Evolutionary conservation across 371 early-diverging fungal genomes (phyloP), one percentile per base, ranked within the genome.

Genomic region (Parasitella parasitica): DNA sequence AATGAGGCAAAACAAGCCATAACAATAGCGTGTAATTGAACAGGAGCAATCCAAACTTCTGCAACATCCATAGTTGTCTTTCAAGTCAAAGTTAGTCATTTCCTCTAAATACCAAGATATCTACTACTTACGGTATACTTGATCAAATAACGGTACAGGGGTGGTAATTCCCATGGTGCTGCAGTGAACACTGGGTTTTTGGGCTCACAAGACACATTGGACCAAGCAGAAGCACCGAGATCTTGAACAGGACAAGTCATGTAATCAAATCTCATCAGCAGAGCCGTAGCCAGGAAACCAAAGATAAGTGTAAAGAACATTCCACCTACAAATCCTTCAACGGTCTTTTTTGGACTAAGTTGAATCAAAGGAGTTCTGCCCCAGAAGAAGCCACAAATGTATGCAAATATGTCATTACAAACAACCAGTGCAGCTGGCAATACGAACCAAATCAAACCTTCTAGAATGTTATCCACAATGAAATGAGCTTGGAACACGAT

Each of bases 341-440:
- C 93, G 6, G 99, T 99, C 86, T 99, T 99, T 73, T 99, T 99
- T 18, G 99, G 99, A 69, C 94, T 93, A 18, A 99, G 78, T 70
- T 88, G 86, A 70, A 96, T 97, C 43, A 99, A 80, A 8, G 91
- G 97, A 9, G 96, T 96, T 53, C 87, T 83, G 4, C 99, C 99
- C 75, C 84, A 92, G 73, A 94, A 93, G 78, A 95, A 94, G 8
- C 98, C 99, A 75, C 92, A 93, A 35, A 98, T 77, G 73, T 99
- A 99, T 13, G 99, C 99, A 69, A 91, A 91, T 34, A 97, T 95
- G 75, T 99, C 99, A 83, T 99, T 99, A 58, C 89, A 85, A 41
- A 97, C 91, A 22, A 99, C 99, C 35, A 99, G 81, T 6, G 93
- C 83, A 0, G 87, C 89, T 0, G 99, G 99, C 64, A 97, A 74